These are phyloP conservation scores for Penicillium cosmopolitanum DNA, from an alignment of 495 filamentous ascomycete species.

Conservation along the genomic window DNA sequence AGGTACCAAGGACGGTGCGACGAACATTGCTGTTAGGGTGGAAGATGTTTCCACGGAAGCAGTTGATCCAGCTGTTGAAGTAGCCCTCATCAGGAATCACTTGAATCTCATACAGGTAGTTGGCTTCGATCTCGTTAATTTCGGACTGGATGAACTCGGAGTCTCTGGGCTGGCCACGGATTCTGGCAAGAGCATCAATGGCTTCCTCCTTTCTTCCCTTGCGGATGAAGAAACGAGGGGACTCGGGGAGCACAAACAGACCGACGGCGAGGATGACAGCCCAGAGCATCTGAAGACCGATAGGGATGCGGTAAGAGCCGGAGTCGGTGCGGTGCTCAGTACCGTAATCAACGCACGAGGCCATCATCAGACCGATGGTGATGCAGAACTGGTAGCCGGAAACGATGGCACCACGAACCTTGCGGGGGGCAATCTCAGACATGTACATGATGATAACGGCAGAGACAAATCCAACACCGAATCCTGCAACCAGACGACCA, in stretches of 20 bases:
- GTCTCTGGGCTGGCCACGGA: constrained; percentile 53
- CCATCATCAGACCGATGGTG: constrained; percentile 73
- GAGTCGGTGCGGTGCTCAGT: constrained; percentile 63
- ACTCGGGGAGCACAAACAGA: constrained; percentile 77
- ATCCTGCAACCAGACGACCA: constrained; percentile 71
- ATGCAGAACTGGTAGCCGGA: constrained; percentile 73
- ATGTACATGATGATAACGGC: constrained; percentile 77
- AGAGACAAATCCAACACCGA: constrained; percentile 76
- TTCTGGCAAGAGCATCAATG: constrained; percentile 41
- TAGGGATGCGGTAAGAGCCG: constrained; percentile 74
- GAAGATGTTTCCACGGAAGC: constrained; percentile 68
- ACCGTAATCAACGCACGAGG: constrained; percentile 71
- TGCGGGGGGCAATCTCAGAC: constrained; percentile 65
- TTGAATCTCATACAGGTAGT: constrained; percentile 70
- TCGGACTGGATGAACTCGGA: constrained; percentile 69
- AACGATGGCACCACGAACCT: constrained; percentile 70
- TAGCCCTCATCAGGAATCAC: constrained; percentile 62
- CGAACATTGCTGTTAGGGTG: constrained; percentile 66
- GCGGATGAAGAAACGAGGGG: constrained; percentile 66
- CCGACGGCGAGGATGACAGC: constrained; percentile 65
- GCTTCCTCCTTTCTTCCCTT: constrained; percentile 51
- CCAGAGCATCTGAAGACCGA: constrained; percentile 68
- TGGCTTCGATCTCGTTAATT: constrained; percentile 74
- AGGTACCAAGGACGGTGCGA: constrained; percentile 75
- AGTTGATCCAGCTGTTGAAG: constrained; percentile 63